These are phyloP conservation scores for Fusarium pseudoanthophilum DNA, from an alignment of 2,329 filamentous ascomycete species.

Conservation along the genomic window DNA sequence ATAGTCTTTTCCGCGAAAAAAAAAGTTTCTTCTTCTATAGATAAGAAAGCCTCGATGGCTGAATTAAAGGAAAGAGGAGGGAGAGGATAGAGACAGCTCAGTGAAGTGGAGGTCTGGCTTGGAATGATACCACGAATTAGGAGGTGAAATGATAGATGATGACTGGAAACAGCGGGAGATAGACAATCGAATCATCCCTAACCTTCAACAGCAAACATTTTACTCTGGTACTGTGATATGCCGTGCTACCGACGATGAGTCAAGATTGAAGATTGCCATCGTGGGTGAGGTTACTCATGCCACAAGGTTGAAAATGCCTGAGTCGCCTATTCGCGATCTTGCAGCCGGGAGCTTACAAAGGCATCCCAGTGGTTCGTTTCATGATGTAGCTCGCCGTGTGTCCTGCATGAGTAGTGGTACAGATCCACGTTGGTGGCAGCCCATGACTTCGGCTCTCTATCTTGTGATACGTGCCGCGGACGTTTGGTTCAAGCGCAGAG, in stretches of 20 bases:
- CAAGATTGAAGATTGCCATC: not conserved
- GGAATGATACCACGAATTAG: constrained; percentile 46
- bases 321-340: not conserved
- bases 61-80: constrained; percentile 5
- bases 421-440: not conserved
- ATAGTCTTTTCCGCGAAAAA: constrained; percentile 2
- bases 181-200: constrained; percentile 21
- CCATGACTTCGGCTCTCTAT: not conserved
- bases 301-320: not conserved
- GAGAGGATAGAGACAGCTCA: not conserved
- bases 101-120: constrained; percentile 25
- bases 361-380: not conserved
- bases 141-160: constrained; percentile 34
- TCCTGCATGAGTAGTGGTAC: constrained; percentile 8
- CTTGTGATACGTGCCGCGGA: constrained; percentile 20
- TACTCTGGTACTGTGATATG: not conserved
- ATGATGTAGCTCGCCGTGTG: constrained; percentile 12
- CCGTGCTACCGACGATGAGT: not conserved
- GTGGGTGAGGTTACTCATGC: not conserved
- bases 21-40: constrained; percentile 20
- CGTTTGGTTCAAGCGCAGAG: not conserved
- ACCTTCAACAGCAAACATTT: not conserved
- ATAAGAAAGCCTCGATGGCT: constrained; percentile 37
- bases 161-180: constrained; percentile 9
- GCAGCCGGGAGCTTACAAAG: not conserved